Percentiles rank a stretch among this genome's conserved stretches.
Conservation (phyloP, 2,329 filamentous ascomycete genomes). For the Tolypocladium tropicale region DNA sequence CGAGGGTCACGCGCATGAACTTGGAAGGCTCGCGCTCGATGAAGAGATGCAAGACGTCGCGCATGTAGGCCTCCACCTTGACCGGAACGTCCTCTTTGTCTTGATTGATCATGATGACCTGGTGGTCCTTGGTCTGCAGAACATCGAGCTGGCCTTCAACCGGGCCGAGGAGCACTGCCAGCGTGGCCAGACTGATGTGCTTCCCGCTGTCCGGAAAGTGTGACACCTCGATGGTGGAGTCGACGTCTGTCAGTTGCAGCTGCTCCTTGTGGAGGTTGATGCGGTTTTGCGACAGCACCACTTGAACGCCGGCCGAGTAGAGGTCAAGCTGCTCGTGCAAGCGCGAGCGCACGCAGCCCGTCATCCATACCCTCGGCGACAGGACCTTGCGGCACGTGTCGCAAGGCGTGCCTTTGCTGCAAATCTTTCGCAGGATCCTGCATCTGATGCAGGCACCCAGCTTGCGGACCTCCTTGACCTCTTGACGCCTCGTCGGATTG, state of each 20-base stretch:
- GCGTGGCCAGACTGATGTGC: slow-evolving; percentile 27
- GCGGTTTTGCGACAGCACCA: slow-evolving; percentile 49
- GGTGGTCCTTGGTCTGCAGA: slow-evolving; percentile 21
- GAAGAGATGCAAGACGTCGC: slow-evolving; percentile 45
- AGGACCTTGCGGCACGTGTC: slow-evolving; percentile 54
- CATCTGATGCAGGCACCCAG: slow-evolving; percentile 57
- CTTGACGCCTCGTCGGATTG: slow-evolving; percentile 46
- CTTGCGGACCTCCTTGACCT: slow-evolving; percentile 55
- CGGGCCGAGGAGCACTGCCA: slow-evolving; percentile 22
- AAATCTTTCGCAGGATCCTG: slow-evolving; percentile 55
- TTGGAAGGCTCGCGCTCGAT: slow-evolving; percentile 49
- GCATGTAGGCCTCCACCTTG: slow-evolving; percentile 51
- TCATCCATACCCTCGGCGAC: slow-evolving; percentile 54
- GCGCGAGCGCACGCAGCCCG: slow-evolving; percentile 51
- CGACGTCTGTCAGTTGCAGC: slow-evolving; percentile 36
- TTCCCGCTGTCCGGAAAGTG: slow-evolving; percentile 46
- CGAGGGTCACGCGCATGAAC: slow-evolving; percentile 49
- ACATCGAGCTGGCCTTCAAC: slow-evolving; percentile 23
- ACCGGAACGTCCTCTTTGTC: slow-evolving; percentile 49
- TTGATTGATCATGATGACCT: slow-evolving; percentile 48
- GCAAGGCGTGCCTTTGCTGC: slow-evolving; percentile 53
- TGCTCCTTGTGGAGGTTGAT: slow-evolving; percentile 44
- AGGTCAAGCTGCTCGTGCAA: slow-evolving; percentile 52
- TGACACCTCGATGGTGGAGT: slow-evolving; percentile 43
- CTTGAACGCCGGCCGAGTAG: slow-evolving; percentile 54